phyloP scores from a whole-genome alignment of 192 early-diverging fungal species.

The Coemansia sp. region DNA sequence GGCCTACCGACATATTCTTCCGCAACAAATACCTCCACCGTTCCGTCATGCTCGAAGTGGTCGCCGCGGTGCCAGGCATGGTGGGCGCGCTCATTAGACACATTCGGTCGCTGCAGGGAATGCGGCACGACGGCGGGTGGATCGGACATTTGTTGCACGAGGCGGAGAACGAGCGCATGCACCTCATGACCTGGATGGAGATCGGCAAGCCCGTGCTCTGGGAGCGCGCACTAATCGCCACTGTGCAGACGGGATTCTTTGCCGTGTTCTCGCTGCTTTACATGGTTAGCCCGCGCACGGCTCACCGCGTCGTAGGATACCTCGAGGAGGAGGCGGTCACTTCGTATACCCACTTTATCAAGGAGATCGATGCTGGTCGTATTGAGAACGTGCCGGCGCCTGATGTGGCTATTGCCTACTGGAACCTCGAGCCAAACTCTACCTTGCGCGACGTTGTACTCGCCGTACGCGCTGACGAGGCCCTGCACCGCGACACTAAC shows the following conservation, averaged over 20 bases:
- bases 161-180: conserved; percentile 87
- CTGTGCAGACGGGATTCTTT: conserved; percentile 87
- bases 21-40: conserved; percentile 74
- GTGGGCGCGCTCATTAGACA: conserved; percentile 83
- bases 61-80: conserved; percentile 86
- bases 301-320: conserved; percentile 90
- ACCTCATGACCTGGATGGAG: conserved; percentile 79
- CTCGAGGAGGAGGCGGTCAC: conserved; percentile 93
- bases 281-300: conserved; percentile 71
- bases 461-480: conserved; percentile 88
- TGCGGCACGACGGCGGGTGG: conserved; percentile 88
- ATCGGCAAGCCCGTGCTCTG: conserved; percentile 61
- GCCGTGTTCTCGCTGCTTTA: conserved; percentile 90
- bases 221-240: conserved; percentile 67
- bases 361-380: conserved; percentile 77
- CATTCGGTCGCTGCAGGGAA: conserved; percentile 70
- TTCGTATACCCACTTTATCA: conserved; percentile 85
- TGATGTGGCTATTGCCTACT: conserved; percentile 83
- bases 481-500: conserved; percentile 87
- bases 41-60: conserved; percentile 76
- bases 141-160: conserved; percentile 88
- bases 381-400: conserved; percentile 75
- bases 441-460: conserved; percentile 85
- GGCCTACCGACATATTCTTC: conserved; percentile 70
- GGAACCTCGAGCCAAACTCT: conserved; percentile 64